phyloP scores from a whole-genome alignment of 257 asterid species.

The Capsicum baccatum region DNA sequence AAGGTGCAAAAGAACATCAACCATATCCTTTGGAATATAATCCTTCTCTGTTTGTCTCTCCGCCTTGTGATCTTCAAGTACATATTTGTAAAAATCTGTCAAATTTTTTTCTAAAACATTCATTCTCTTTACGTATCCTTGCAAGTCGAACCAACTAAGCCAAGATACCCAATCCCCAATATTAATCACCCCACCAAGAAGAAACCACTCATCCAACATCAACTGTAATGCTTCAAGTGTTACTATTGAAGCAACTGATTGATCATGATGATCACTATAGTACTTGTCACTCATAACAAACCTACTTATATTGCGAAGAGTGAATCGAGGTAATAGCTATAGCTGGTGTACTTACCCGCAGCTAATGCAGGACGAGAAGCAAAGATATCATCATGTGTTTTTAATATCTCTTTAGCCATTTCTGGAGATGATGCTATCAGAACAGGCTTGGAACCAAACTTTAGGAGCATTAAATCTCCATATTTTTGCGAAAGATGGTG shows the following conservation, averaged over 20 bases:
- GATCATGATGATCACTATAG: not conserved
- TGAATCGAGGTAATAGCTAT: not conserved
- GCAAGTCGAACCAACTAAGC: not conserved
- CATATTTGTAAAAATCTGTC: not conserved
- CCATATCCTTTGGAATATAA: not conserved
- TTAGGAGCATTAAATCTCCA: not conserved
- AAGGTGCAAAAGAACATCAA: not conserved
- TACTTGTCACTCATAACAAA: not conserved
- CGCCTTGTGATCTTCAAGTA: not conserved
- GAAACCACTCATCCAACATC: not conserved
- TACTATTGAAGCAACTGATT: not conserved
- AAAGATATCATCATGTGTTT: not conserved
- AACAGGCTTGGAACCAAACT: not conserved
- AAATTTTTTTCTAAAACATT: not conserved
- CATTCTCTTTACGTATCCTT: not conserved
- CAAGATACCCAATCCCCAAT: not conserved
- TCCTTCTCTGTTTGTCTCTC: not conserved
- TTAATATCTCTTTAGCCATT: not conserved
- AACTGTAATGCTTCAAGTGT: not conserved
- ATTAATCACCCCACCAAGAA: not conserved
- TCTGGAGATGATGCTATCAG: not conserved
- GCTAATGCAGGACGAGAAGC: not conserved
- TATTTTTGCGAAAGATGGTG: slow-evolving; percentile 9
- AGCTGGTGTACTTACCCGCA: not conserved
- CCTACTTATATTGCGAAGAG: not conserved